Evolutionary conservation across 2,329 filamentous ascomycete species (phyloP).

Genomic region (Sclerotiophoma versabilis): DNA sequence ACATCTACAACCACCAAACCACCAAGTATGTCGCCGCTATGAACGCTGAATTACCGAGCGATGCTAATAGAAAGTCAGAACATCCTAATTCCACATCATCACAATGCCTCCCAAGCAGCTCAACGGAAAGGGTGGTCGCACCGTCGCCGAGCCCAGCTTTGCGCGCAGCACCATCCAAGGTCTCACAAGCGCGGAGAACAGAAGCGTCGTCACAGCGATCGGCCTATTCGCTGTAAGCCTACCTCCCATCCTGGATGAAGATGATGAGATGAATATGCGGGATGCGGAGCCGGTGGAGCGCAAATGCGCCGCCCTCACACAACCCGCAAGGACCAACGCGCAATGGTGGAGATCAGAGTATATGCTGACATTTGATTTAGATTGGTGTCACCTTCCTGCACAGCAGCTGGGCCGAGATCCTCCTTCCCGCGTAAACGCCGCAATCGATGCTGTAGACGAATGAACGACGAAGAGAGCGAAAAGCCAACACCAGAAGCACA

Average conservation of each 20-base stretch:
- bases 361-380: constrained; percentile 43
- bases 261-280: constrained; percentile 12
- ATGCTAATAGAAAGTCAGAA: not conserved
- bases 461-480: not conserved
- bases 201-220: constrained; percentile 56
- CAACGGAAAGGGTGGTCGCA: constrained; percentile 34
- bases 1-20: constrained; percentile 9
- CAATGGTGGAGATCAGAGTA: constrained; percentile 1
- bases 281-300: constrained; percentile 7
- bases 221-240: constrained; percentile 60
- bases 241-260: not conserved
- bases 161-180: constrained; percentile 49
- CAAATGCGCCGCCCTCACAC: not conserved
- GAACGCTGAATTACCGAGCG: not conserved
- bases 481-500: not conserved
- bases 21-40: constrained; percentile 11
- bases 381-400: constrained; percentile 60
- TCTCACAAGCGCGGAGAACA: constrained; percentile 58
- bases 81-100: constrained; percentile 1
- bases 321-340: not conserved
- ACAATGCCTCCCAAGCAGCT: constrained; percentile 44
- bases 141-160: constrained; percentile 49
- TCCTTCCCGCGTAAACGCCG: constrained; percentile 56
- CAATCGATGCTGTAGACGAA: not conserved
- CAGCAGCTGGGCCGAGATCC: constrained; percentile 61